Base-by-base conservation (phyloP, 768 basidiomycete species). In the Coprinellus aureogranulatus region DNA sequence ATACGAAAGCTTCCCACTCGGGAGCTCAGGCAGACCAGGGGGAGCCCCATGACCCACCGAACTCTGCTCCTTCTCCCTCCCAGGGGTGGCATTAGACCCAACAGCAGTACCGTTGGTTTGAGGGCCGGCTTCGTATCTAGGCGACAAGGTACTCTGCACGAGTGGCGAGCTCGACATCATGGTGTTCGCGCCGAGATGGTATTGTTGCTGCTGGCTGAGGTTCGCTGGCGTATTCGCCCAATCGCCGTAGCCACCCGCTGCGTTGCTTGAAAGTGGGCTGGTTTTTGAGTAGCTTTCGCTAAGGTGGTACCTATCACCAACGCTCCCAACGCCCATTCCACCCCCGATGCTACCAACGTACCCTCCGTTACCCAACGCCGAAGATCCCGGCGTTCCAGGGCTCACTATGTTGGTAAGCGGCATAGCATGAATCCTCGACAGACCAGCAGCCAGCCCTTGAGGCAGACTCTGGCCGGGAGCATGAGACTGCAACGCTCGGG, bases 381-480 rank as follows among this genome's bases (percentile, higher is more conserved):
- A 55, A 39, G 53, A 28, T 44, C 50, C 59, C 26, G 62, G 61
- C 42, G 67, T 61, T 20, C 67, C 62, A 30, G 75, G 70, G n/a
- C 77, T 75, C 2, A 70, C 71, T 20, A 76, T 55, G 53, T 68
- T 70, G 1, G 72, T 28, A 75, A 67, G 2, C 3, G 81, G 81
- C 11, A 81, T 74, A 1, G 94, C 88, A 63, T 98, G 94, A 57
- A 98, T 88, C 57, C 94, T 81, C 27, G 91, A 94, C 67, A 94
- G 87, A 0, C 94, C 94, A 0, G 92, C 92, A 0, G 94, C 94
- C 27, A 98, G 81, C 31, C 94, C 94, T 55, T 95, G 93, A 1
- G 95, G 94, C 12, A 96, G 78, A 71, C 86, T 89, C 72, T 94
- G 92, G 1, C 94, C 94, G 0, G 94, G 94, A 1, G 92, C 92